Evolutionary conservation across 2,329 filamentous ascomycete species (phyloP).

Genomic region (Phaeosphaeriaceae sp.): DNA sequence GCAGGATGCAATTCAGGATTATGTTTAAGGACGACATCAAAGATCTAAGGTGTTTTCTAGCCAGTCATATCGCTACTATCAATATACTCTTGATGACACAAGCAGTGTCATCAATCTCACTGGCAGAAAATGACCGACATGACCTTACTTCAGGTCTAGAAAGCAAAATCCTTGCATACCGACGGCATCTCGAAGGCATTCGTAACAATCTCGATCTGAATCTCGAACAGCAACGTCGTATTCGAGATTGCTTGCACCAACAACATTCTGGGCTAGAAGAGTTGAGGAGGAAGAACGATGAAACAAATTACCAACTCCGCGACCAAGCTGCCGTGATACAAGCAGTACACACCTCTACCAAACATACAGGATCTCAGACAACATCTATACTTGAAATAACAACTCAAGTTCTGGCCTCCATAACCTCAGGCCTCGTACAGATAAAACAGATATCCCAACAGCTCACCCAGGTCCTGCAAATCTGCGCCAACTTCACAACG

Average conservation of each 20-base stretch:
- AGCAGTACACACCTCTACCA: background rate
- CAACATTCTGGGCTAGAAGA: background rate
- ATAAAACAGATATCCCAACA: background rate
- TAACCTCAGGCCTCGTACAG: background rate
- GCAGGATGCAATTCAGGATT: background rate
- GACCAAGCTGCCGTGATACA: background rate
- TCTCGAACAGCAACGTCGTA: background rate
- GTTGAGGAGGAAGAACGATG: background rate
- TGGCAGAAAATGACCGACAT: background rate
- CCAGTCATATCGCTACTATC: background rate
- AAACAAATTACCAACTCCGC: background rate
- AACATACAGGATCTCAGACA: background rate
- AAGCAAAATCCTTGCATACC: background rate
- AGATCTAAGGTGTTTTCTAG: background rate
- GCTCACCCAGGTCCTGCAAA: background rate
- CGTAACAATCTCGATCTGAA: background rate
- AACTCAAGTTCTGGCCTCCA: background rate
- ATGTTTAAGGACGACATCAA: background rate
- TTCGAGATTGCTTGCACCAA: background rate
- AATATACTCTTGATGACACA: background rate
- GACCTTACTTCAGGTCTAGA: background rate
- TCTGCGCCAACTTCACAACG: background rate
- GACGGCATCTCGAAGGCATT: background rate
- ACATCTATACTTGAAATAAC: too few relatives aligned
- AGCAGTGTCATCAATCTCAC: background rate